Percentiles rank a stretch among this genome's conserved stretches.
Evolutionary conservation across 768 basidiomycete species (phyloP).

Genomic region (Piloderma croceum): DNA sequence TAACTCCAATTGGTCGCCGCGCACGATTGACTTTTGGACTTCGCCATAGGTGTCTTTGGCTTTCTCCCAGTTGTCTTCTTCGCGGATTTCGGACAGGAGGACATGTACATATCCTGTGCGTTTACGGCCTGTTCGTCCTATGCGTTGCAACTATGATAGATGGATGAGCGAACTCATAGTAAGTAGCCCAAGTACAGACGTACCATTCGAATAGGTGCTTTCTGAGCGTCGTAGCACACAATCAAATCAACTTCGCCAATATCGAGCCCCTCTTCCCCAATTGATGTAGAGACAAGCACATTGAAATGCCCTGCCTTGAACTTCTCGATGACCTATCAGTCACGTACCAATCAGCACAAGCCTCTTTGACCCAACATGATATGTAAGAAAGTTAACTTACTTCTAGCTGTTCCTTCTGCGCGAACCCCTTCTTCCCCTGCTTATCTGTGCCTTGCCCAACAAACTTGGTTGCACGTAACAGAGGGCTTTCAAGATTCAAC

Average conservation of each 20-base stretch:
- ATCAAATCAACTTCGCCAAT: slow-evolving; percentile 97
- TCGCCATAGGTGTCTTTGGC: slow-evolving; percentile 82
- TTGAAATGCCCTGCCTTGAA: slow-evolving; percentile 89
- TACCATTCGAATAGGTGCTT: slow-evolving; percentile 95
- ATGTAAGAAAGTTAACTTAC: slow-evolving; percentile 37
- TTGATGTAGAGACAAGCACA: slow-evolving; percentile 90
- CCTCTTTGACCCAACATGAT: slow-evolving; percentile 3
- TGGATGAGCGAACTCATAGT: background rate
- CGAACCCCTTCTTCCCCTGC: slow-evolving; percentile 79
- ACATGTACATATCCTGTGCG: slow-evolving; percentile 87
- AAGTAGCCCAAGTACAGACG: slow-evolving; percentile 16
- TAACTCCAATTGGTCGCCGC: slow-evolving; percentile 82
- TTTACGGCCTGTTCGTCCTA: slow-evolving; percentile 93
- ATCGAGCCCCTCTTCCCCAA: slow-evolving; percentile 97
- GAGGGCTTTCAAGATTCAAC: slow-evolving; percentile 67
- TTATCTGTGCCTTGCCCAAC: slow-evolving; percentile 88
- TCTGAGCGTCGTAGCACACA: slow-evolving; percentile 93
- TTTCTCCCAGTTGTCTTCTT: slow-evolving; percentile 85
- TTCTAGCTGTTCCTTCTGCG: slow-evolving; percentile 87
- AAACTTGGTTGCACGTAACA: slow-evolving; percentile 80
- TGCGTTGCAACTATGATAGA: slow-evolving; percentile 77
- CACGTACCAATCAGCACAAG: slow-evolving; percentile 8
- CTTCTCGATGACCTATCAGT: slow-evolving; percentile 76
- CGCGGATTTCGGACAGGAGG: slow-evolving; percentile 83
- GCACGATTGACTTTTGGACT: slow-evolving; percentile 82